These are phyloP conservation scores for Alloascoidea africana DNA, from an alignment of 805 yeast species.

Conservation along the genomic window DNA sequence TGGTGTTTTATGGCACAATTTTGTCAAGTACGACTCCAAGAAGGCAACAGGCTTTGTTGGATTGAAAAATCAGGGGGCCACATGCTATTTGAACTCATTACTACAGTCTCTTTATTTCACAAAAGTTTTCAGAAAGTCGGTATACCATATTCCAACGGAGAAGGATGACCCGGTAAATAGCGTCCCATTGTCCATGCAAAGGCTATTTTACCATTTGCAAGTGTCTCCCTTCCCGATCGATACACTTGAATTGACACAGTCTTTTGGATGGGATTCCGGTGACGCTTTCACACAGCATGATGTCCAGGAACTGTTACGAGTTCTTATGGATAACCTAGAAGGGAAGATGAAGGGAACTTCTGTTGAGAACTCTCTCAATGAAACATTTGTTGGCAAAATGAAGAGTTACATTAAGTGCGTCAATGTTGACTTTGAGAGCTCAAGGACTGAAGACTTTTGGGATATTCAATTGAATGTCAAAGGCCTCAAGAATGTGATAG, in stretches of 20 bases:
- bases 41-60: constrained; percentile 86
- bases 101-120: constrained; percentile 87
- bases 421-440: constrained; percentile 83
- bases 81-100: constrained; percentile 88
- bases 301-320: constrained; percentile 91
- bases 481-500: constrained; percentile 53
- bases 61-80: constrained; percentile 92
- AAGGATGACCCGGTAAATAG: constrained; percentile 34
- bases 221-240: constrained; percentile 65
- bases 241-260: constrained; percentile 72
- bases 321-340: constrained; percentile 88
- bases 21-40: constrained; percentile 73
- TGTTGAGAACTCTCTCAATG: constrained; percentile 60
- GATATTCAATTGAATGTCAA: constrained; percentile 93
- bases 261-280: constrained; percentile 94
- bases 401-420: constrained; percentile 87
- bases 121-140: constrained; percentile 64
- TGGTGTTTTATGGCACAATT: constrained; percentile 89
- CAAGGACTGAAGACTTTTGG: constrained; percentile 93
- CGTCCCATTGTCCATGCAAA: constrained; percentile 76
- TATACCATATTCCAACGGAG: constrained; percentile 79
- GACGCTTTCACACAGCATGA: constrained; percentile 98
- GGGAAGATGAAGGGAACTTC: constrained; percentile 78
- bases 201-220: constrained; percentile 69
- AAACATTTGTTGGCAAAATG: constrained; percentile 93